Evolutionary conservation across 306 rosid species (phyloP).

Genomic region (Castanopsis chinensis): DNA sequence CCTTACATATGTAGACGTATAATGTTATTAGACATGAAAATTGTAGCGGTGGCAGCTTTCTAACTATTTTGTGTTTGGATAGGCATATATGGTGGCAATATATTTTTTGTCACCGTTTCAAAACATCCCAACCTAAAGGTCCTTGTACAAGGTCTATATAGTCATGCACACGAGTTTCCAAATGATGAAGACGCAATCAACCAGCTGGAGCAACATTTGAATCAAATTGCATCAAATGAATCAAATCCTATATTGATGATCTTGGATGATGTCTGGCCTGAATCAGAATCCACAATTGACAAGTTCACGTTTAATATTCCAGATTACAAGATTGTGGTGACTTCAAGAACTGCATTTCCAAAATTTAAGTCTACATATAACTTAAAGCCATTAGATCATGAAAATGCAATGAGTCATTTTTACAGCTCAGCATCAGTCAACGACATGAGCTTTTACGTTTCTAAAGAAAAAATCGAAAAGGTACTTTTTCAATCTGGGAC

Average conservation of each 20-base stretch:
- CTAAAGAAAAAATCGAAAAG: conserved; percentile 6
- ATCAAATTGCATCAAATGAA: neutral
- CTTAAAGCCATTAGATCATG: conserved; percentile 1
- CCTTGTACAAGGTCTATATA: conserved; percentile 9
- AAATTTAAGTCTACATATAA: conserved; percentile 5
- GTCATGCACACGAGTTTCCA: neutral
- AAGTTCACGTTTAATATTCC: conserved; percentile 8
- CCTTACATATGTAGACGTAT: too few relatives aligned
- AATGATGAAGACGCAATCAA: neutral
- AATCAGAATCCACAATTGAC: conserved; percentile 11
- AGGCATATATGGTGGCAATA: conserved; percentile 23
- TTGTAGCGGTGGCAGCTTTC: too few relatives aligned
- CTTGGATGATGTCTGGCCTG: conserved; percentile 35
- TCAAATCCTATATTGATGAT: conserved; percentile 13
- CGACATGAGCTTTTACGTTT: neutral
- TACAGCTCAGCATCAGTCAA: conserved; percentile 18
- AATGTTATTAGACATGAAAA: neutral
- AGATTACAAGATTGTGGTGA: conserved; percentile 36
- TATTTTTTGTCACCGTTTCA: conserved; percentile 16
- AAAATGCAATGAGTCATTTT: conserved; percentile 29
- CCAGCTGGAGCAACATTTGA: conserved; percentile 1
- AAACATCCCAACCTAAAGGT: conserved; percentile 11
- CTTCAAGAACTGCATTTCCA: conserved; percentile 26
- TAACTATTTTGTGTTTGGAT: neutral
- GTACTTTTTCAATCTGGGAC: neutral